Base-by-base conservation (phyloP, 1,284 basidiomycete genomes). In the Cerioporus squamosus region DNA sequence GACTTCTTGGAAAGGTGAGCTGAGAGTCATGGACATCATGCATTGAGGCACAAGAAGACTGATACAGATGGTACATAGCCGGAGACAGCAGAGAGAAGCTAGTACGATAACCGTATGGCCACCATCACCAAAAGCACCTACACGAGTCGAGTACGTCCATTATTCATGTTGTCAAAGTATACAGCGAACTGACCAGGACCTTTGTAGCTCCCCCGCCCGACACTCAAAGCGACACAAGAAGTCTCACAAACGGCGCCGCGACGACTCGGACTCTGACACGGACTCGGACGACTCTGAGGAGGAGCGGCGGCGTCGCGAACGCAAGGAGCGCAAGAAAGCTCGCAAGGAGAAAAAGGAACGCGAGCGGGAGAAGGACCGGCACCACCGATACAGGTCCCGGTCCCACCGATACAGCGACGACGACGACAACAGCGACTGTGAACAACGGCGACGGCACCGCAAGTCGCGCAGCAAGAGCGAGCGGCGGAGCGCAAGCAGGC, bases 61-160 rank as follows among this genome's bases (percentile, higher is more conserved):
- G 52, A 58, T 26, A 29, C 29, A 10, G 5, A 22, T 57, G 26
- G 20, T 46, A 20, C 54, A 38, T 56, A 96, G 95, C 67, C 93
- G 95, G 23, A 81, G 93, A 51, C 71, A 80, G 57, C 86, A 94
- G 70, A 80, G 95, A 52, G 88, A 90, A 61, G 78, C 70, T 2
- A 86, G 77, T 12, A 81, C 81, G 5, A 72, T 91, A 2, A 83
- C 83, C 63, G 81, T 95, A 50, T 97, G 95, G 95, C 95, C 95
- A 0, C 75, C 85, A 1, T 96, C 94, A 3, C 95, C 95, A 0
- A 89, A 90, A 65, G 83, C 81, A 23, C 83, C 85, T 52, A 74
- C 79, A 51, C 80, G 85, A 26, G 74, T 77, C 55, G 64, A 83
- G 90, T 93, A 76, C 50, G 88, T 80, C 14, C 40, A 31, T 31